Evolutionary conservation across 495 filamentous ascomycete species (phyloP), one percentile per base, ranked within the genome.

Genomic region (Podospora anserina): DNA sequence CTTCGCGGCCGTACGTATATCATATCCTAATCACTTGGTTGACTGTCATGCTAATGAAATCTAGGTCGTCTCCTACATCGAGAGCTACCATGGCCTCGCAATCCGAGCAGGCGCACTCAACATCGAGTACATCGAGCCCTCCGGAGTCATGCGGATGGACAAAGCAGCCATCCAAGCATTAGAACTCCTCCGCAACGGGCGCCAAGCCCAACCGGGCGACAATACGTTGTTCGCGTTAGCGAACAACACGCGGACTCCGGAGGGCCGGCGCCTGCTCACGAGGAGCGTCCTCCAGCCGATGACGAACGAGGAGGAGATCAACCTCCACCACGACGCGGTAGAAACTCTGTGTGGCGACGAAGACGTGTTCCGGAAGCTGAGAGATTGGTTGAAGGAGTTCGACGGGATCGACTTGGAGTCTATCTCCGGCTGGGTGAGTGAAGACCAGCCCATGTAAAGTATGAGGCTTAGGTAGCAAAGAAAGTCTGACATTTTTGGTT

Each of bases 91-190:
- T 87, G 64, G 84, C 84, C 1, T 96, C 97, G 72, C 80, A 2
- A 86, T 9, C 82, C 85, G 56, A 91, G 94, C 72, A 92, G 93
- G 19, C 84, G 15, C 39, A 5, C 39, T 99, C 32, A 88, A 92
- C 2, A 90, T 97, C 74, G 90, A 88, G 70, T 97, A 94, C 71
- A 88, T 91, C 73, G 89, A 92, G n/a, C 93, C 93, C 1, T 90
- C 96, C 74, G 92, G 93, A 20, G 90, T 92, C 0, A 97, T 99
- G 95, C 91, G 94, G 80, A 93, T 97, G 69, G 95, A 97, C 75
- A 83, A 93, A 1, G 88, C 91, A 13, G 95, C 96, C 2, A 90
- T 96, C 44, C 84, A 87, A 16, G 91, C 91, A 11, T 82, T 99
- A 16, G 95, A 98, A 77, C 82, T 99, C 26, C 90, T 98, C 7